Conservation (phyloP, 805 yeast species). For the Saturnispora saitoi region DNA sequence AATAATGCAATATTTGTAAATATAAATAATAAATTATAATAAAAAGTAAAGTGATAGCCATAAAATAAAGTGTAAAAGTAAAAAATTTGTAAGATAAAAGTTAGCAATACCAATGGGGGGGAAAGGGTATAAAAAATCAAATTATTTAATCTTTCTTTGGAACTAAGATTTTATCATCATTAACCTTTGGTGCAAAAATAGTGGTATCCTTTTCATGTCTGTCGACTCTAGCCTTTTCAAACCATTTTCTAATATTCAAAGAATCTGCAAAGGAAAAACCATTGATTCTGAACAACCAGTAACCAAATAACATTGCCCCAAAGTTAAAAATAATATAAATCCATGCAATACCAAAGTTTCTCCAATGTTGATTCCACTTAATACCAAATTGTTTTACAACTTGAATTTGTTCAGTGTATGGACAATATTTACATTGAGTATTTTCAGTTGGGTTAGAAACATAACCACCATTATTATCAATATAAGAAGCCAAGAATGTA, state of each 20-base stretch:
- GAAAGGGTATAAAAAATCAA: background rate
- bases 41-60: no score
- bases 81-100: no score
- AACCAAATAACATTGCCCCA: conserved; percentile 32
- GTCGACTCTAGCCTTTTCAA: conserved; percentile 28
- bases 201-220: conserved; percentile 41
- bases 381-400: conserved; percentile 37
- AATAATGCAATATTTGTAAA: no score
- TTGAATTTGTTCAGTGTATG: conserved; percentile 34
- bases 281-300: conserved; percentile 31
- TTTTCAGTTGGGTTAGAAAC: conserved; percentile 42
- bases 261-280: conserved; percentile 27
- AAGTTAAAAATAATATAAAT: conserved; percentile 48
- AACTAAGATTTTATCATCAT: conserved; percentile 30
- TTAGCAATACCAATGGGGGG: background rate
- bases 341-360: conserved; percentile 57
- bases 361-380: conserved; percentile 46
- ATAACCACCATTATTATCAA: conserved; percentile 44
- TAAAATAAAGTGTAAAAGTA: no score
- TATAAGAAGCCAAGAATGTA: conserved; percentile 38
- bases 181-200: conserved; percentile 32
- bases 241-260: conserved; percentile 32
- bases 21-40: no score
- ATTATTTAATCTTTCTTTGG: conserved; percentile 13
- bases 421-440: conserved; percentile 41